These are phyloP conservation scores for Turritis glabra DNA, from an alignment of 345 rosid species.

Conservation along the genomic window DNA sequence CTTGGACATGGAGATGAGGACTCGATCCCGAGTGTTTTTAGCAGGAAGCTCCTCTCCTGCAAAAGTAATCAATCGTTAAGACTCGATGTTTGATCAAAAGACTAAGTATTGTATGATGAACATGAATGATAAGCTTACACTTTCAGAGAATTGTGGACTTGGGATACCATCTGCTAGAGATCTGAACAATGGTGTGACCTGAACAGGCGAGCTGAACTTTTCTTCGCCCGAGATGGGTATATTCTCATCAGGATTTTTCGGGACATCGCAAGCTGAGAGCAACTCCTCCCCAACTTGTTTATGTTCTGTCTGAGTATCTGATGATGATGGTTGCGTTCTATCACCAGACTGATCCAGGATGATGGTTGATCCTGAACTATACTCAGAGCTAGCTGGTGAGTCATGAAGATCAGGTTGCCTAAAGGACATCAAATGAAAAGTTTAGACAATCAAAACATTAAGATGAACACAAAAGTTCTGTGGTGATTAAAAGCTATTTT, in stretches of 20 bases:
- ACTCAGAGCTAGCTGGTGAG: constrained; percentile 88
- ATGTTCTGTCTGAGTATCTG: constrained; percentile 43
- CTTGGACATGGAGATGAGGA: constrained; percentile 65
- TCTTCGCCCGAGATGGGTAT: constrained; percentile 48
- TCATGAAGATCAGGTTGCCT: constrained; percentile 83
- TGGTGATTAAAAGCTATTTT: background rate
- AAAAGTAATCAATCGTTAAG: constrained; percentile 26
- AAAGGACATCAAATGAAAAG: constrained; percentile 40
- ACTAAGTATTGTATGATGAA: background rate
- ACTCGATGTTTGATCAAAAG: constrained; percentile 3
- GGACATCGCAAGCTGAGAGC: constrained; percentile 47
- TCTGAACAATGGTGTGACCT: constrained; percentile 92
- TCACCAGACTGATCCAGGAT: constrained; percentile 50
- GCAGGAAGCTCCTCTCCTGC: constrained; percentile 89
- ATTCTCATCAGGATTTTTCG: constrained; percentile 37
- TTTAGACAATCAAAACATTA: constrained; percentile 24
- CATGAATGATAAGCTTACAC: constrained; percentile 57
- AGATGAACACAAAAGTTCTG: background rate
- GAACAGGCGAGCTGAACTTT: constrained; percentile 79
- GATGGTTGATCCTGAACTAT: constrained; percentile 79
- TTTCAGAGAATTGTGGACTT: constrained; percentile 95
- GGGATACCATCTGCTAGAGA: constrained; percentile 95
- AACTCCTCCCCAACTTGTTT: constrained; percentile 51
- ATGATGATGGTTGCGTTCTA: constrained; percentile 47
- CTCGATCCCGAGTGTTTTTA: constrained; percentile 86